Evolutionary conservation across 768 basidiomycete species (phyloP), one percentile per base, ranked within the genome.

Genomic region (Ephemerocybe angulata): DNA sequence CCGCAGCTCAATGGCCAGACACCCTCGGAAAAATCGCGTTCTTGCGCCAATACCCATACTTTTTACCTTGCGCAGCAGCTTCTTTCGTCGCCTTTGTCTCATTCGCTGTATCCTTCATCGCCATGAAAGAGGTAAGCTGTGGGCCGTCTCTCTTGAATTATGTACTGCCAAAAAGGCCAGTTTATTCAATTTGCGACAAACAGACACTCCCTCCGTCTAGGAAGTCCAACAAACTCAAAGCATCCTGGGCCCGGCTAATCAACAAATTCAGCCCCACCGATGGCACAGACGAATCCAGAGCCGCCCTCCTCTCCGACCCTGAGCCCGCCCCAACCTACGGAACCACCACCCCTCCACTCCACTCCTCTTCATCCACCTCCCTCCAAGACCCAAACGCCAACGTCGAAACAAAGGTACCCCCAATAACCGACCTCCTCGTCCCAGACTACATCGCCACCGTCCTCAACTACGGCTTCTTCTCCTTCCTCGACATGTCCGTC

Each of bases 1-100:
- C 88, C 1, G 80, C 76, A 11, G 76, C 78, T 35, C 77, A 76
- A 29, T 89, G 86, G 72, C 86, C 87, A 4, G 58, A 70, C 27
- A 62, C 76, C 1, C 81, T 89, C 53, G 86, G 86, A 12, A 63
- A 71, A 28, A 58, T 74, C 21, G 31, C 56, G 0, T 66, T 74
- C 41, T 63, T 79, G 38, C 62, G 62, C 3, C 46, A 60, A 1
- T 65, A 79, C 55, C 76, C 77, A 1, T 81, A 81, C 58, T 75
- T 82, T 51, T 67, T 82, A 11, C 79, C 82, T 11, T 83, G 79
- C 58, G 65, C 70, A 5, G 64, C 66, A 15, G 67, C 77, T 2
- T 74, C 66, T 5, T 22, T 61, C 6, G 54, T 76, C 15, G 68
- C 78, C 1, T 66, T 77, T 8, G 12, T 65, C 2, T 63, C 71